Evolutionary conservation across 2,329 filamentous ascomycete genomes (phyloP).

Genomic region (Sporothrix mexicana): DNA sequence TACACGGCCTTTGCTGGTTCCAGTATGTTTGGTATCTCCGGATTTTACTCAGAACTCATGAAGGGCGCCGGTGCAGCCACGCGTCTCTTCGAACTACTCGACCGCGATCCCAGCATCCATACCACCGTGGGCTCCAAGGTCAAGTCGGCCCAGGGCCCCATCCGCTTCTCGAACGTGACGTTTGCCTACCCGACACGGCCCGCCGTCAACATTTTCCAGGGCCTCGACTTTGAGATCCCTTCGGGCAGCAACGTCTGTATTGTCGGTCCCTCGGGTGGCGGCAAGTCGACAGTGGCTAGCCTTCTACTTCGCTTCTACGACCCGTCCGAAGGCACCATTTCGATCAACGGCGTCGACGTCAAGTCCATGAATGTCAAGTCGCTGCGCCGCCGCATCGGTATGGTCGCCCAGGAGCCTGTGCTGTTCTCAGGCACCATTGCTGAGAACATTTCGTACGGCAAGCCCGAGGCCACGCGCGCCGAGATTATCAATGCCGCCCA

Average conservation of each 20-base stretch:
- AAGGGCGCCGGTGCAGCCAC: conserved; percentile 98
- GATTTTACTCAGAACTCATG: conserved; percentile 98
- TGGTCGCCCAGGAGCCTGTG: conserved; percentile 95
- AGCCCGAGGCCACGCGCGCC: conserved; percentile 73
- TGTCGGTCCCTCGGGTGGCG: conserved; percentile 92
- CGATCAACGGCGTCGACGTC: conserved; percentile 84
- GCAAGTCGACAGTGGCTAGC: conserved; percentile 95
- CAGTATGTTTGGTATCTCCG: conserved; percentile 90
- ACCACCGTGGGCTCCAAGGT: conserved; percentile 83
- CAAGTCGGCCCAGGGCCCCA: conserved; percentile 82
- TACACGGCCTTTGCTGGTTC: conserved; percentile 88
- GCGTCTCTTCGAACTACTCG: conserved; percentile 92
- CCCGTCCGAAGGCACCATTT: conserved; percentile 76
- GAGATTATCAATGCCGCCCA: conserved; percentile 88
- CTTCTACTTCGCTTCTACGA: conserved; percentile 90
- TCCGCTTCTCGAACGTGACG: conserved; percentile 82
- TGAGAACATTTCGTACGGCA: conserved; percentile 91
- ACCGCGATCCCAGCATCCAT: conserved; percentile 84
- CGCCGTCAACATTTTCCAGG: conserved; percentile 87
- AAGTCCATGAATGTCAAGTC: conserved; percentile 90
- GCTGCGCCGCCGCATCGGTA: conserved; percentile 86
- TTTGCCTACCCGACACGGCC: conserved; percentile 96
- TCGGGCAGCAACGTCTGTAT: conserved; percentile 95
- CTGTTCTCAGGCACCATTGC: conserved; percentile 85
- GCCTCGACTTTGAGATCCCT: conserved; percentile 87